Evolutionary conservation across 306 rosid genomes (phyloP).

Genomic region (Cucurbita argyrosperma): DNA sequence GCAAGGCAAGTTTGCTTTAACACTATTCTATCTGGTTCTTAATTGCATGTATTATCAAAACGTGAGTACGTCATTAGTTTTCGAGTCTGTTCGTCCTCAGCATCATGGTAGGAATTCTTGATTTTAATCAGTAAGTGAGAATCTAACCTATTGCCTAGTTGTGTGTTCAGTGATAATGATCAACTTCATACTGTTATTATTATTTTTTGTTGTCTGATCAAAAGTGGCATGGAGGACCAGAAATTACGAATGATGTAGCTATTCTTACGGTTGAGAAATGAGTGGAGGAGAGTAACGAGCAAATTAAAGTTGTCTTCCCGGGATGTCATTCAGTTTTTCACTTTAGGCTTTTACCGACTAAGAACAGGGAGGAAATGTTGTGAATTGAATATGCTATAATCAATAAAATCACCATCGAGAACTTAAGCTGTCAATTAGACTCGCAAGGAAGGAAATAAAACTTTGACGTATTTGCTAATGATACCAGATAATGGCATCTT

Average conservation of each 20-base stretch:
- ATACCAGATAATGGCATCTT: neutral
- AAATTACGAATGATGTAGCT: neutral
- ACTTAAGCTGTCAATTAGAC: neutral
- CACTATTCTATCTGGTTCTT: neutral
- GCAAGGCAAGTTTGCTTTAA: conserved; percentile 29
- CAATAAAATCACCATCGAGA: neutral
- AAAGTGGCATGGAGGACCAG: neutral
- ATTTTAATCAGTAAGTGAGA: neutral
- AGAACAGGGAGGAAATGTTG: neutral
- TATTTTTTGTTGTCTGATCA: neutral
- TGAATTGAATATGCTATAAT: neutral
- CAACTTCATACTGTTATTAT: neutral
- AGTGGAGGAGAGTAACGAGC: neutral
- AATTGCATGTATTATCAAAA: neutral
- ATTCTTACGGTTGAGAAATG: neutral
- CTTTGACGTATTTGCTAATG: neutral
- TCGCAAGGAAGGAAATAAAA: neutral
- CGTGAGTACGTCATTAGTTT: neutral
- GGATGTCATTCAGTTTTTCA: neutral
- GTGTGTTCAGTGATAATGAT: neutral
- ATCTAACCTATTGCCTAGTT: neutral
- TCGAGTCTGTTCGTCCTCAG: neutral
- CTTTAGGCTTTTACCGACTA: neutral
- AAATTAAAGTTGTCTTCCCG: neutral
- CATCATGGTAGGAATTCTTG: neutral